These are phyloP conservation scores for Striga asiatica DNA, from an alignment of 257 asterid genomes.

Conservation along the genomic window DNA sequence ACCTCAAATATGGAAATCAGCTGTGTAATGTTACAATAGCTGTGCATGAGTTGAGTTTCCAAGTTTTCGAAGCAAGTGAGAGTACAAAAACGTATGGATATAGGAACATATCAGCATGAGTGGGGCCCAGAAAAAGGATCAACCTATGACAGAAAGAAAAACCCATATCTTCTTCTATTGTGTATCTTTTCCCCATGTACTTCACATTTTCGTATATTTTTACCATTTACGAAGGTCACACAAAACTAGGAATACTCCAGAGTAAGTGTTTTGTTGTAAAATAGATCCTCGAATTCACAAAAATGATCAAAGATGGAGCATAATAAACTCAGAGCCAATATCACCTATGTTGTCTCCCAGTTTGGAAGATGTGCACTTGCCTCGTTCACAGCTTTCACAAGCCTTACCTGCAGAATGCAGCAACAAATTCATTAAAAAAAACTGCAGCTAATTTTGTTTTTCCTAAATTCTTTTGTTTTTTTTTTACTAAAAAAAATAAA, in stretches of 20 bases:
- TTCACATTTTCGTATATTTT: slow-evolving; percentile 12
- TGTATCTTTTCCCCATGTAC: slow-evolving; percentile 12
- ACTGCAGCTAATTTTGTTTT: not conserved
- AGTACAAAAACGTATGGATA: not conserved
- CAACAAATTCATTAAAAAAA: not conserved
- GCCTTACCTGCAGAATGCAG: slow-evolving; percentile 56
- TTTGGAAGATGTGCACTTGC: slow-evolving; percentile 79
- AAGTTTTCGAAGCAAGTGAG: not conserved
- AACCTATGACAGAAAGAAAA: slow-evolving; percentile 16
- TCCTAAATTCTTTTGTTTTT: not conserved
- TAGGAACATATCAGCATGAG: slow-evolving; percentile 18
- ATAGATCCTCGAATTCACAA: slow-evolving; percentile 19
- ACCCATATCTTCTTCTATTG: slow-evolving; percentile 21
- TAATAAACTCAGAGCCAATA: not conserved
- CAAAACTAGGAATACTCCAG: slow-evolving; percentile 8
- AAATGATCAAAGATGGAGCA: slow-evolving; percentile 3
- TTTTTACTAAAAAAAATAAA: not conserved
- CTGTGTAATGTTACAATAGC: not conserved
- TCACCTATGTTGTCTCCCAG: slow-evolving; percentile 46
- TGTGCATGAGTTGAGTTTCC: not conserved
- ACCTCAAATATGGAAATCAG: not conserved
- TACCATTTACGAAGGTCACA: slow-evolving; percentile 16
- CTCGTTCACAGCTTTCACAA: slow-evolving; percentile 81
- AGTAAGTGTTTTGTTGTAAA: slow-evolving; percentile 1
- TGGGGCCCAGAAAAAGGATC: slow-evolving; percentile 6